Percentiles rank a stretch among this genome's conserved stretches.
phyloP scores from a whole-genome alignment of 495 filamentous ascomycete species.

The Friedmanniomyces endolithicus region DNA sequence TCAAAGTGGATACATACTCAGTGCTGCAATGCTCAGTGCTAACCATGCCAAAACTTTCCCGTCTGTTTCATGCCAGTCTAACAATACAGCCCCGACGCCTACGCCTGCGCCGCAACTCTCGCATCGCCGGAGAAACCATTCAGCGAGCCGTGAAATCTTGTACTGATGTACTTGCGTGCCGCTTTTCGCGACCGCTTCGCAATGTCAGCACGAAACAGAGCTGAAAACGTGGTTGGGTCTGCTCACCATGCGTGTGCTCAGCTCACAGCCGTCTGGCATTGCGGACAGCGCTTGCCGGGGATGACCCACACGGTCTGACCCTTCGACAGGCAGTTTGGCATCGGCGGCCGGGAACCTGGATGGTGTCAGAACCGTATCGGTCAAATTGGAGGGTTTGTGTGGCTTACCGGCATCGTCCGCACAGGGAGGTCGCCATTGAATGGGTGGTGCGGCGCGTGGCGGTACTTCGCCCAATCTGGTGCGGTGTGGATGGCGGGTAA shows the following conservation, averaged over 20 bases:
- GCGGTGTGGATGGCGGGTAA: not conserved
- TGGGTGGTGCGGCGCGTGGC: not conserved
- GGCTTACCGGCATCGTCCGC: constrained; percentile 16
- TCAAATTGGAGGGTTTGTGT: not conserved
- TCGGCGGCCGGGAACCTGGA: constrained; percentile 28
- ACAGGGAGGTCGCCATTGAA: constrained; percentile 7
- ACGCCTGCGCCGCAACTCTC: too few species aligned
- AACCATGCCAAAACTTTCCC: too few species aligned
- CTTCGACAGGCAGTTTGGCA: constrained; percentile 26
- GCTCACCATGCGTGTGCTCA: constrained; percentile 11
- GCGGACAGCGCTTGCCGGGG: constrained; percentile 30
- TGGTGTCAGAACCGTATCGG: not conserved
- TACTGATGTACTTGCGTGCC: too few species aligned
- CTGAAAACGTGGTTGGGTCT: too few species aligned
- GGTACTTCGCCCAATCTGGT: not conserved
- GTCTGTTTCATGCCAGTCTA: too few species aligned
- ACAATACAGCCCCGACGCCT: too few species aligned
- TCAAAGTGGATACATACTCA: too few species aligned
- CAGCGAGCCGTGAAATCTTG: too few species aligned
- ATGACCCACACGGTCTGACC: constrained; percentile 32
- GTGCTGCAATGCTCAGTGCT: too few species aligned
- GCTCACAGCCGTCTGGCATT: constrained; percentile 25
- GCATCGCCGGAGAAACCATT: too few species aligned
- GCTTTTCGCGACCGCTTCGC: too few species aligned
- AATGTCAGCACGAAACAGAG: too few species aligned